Evolutionary conservation across 805 yeast genomes (phyloP).

Genomic region (Nakazawaea ernobii): DNA sequence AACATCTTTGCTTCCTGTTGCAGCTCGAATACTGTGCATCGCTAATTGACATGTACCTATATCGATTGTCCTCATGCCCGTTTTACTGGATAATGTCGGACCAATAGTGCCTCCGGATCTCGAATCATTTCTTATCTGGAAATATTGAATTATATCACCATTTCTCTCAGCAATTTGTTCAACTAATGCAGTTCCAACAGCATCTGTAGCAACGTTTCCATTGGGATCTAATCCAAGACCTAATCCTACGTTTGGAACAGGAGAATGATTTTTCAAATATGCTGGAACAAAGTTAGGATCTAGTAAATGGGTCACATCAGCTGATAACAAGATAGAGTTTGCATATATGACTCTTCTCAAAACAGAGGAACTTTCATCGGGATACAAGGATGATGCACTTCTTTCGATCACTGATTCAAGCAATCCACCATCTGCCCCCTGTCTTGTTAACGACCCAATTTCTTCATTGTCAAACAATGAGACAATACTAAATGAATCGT

Average conservation of each 20-base stretch:
- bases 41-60: constrained; percentile 79
- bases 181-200: constrained; percentile 61
- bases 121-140: constrained; percentile 81
- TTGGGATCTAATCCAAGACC: constrained; percentile 70
- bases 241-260: constrained; percentile 73
- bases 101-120: constrained; percentile 91
- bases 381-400: constrained; percentile 23
- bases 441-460: constrained; percentile 73
- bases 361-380: neutral
- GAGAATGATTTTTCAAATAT: constrained; percentile 73
- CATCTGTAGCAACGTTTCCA: constrained; percentile 80
- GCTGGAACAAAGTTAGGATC: constrained; percentile 69
- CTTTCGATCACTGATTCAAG: constrained; percentile 61
- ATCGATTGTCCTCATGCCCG: constrained; percentile 75
- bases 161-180: constrained; percentile 64
- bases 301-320: constrained; percentile 78
- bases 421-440: constrained; percentile 77
- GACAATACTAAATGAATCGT: constrained; percentile 47
- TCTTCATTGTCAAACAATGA: constrained; percentile 79
- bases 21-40: constrained; percentile 83
- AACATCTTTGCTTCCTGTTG: constrained; percentile 71
- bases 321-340: constrained; percentile 72
- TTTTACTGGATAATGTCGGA: constrained; percentile 54
- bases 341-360: constrained; percentile 30
- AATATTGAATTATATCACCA: constrained; percentile 65